Conservation (phyloP, 140 eudicot species). For the Flaveria floridana region DNA sequence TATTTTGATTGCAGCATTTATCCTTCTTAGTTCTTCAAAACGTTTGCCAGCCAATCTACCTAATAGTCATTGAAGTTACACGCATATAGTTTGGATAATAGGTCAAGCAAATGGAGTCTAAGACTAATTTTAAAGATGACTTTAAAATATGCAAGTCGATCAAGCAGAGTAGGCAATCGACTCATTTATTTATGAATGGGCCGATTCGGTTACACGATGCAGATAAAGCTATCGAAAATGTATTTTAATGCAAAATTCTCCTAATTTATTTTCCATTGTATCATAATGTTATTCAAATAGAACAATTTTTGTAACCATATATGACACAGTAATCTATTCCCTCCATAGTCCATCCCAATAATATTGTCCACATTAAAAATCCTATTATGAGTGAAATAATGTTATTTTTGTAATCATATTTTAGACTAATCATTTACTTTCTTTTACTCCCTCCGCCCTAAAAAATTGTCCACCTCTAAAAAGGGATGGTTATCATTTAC, state of each 20-base stretch:
- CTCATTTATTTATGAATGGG: neutral
- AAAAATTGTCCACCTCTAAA: neutral
- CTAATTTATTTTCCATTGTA: neutral
- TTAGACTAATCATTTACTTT: neutral
- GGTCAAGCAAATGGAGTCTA: neutral
- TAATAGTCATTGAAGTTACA: conserved; percentile 32
- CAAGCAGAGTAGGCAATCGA: conserved; percentile 4
- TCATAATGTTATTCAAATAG: neutral
- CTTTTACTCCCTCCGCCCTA: neutral
- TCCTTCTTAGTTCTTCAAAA: conserved; percentile 49
- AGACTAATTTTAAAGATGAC: neutral
- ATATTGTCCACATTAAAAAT: neutral
- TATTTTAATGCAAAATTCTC: neutral
- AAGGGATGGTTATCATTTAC: neutral
- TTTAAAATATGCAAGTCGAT: conserved; percentile 4
- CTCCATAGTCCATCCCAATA: neutral
- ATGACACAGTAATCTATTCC: neutral
- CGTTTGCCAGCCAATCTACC: conserved; percentile 76
- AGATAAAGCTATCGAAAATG: neutral
- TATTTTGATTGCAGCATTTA: conserved; percentile 65
- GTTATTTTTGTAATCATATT: neutral
- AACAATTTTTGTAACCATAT: neutral
- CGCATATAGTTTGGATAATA: conserved; percentile 5
- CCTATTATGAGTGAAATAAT: neutral
- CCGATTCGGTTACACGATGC: neutral